Conservation (phyloP, 108 stramenopile species). For the Skeletonema menzelii region DNA sequence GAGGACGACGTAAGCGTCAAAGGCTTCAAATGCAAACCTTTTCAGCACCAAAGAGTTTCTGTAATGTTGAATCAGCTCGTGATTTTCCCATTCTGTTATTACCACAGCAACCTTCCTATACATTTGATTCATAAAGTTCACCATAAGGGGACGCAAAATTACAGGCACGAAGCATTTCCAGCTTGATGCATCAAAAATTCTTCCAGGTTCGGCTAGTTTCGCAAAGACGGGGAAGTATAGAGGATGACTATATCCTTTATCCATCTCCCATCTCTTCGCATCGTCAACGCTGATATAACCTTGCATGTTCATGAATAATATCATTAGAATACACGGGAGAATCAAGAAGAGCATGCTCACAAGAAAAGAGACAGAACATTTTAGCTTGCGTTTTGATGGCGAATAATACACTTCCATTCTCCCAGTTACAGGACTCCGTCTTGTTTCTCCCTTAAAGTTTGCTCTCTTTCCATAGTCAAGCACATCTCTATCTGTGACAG, state of each 20-base stretch:
- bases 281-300: constrained; percentile 68
- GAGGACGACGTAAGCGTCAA: constrained; percentile 82
- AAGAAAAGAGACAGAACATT: constrained; percentile 55
- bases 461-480: constrained; percentile 40
- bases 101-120: constrained; percentile 61
- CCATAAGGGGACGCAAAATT: constrained; percentile 60
- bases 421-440: constrained; percentile 68
- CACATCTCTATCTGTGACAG: constrained; percentile 19
- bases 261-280: constrained; percentile 39
- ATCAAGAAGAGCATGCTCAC: constrained; percentile 59
- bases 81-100: constrained; percentile 84
- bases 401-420: constrained; percentile 62
- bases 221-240: constrained; percentile 62
- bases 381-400: constrained; percentile 46
- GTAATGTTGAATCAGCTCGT: constrained; percentile 55
- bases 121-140: constrained; percentile 61
- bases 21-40: constrained; percentile 83
- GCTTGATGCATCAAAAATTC: constrained; percentile 59
- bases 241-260: constrained; percentile 39
- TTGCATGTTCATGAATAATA: constrained; percentile 78
- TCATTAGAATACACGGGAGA: constrained; percentile 72
- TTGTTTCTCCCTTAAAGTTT: constrained; percentile 58
- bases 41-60: constrained; percentile 75
- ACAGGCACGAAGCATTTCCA: constrained; percentile 64
- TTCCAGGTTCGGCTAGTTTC: constrained; percentile 55